Base-by-base conservation (phyloP, 805 yeast species). In the Saccharomycopsis sp. region DNA sequence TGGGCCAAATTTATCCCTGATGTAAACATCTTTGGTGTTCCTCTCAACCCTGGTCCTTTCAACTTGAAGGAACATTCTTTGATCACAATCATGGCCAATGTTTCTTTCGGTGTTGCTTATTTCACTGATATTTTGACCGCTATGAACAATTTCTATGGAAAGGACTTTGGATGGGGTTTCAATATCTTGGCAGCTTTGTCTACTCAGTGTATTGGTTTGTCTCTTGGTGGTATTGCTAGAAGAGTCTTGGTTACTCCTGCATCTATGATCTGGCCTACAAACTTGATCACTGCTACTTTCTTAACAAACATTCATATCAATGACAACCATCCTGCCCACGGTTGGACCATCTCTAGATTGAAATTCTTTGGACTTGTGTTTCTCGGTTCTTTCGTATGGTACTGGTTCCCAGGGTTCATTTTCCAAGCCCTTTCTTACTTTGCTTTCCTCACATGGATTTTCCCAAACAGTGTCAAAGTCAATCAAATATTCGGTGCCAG, bases 191-290 rank as follows among this genome's bases (percentile, higher is more conserved):
- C 82, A 51, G 74, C 77, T 52, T 66, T 81, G 55, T 76, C 86
- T 14, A 77, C 86, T 44, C 89, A 86, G 68, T 73, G 81, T 63
- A 74, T 86, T 55, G 91, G 92, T 8, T 82, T 83, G 62, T 85
- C 87, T 25, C 69, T 83, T 56, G 89, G 88, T 51, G 92, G 92
- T 34, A 56, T 86, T 58, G 74, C 80, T 47, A 75, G 86, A 63
- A 77, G 80, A 63, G 73, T 84, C 41, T 74, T 86, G 61, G 85
- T 86, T 15, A 79, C 79, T 59, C 86, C 90, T 3, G 78, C 85
- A 3, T 73, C 82, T n/a, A 80, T 84, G 70, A 76, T 85, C 55
- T 87, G 92, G 92, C 93, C 93, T 2, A 70, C 81, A 1, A 79
- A 78, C 65, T 74, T 87, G 67, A 87, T 84, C 55, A 75, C 84